phyloP scores from a whole-genome alignment of 257 asterid genomes.

The Solanum boliviense region DNA sequence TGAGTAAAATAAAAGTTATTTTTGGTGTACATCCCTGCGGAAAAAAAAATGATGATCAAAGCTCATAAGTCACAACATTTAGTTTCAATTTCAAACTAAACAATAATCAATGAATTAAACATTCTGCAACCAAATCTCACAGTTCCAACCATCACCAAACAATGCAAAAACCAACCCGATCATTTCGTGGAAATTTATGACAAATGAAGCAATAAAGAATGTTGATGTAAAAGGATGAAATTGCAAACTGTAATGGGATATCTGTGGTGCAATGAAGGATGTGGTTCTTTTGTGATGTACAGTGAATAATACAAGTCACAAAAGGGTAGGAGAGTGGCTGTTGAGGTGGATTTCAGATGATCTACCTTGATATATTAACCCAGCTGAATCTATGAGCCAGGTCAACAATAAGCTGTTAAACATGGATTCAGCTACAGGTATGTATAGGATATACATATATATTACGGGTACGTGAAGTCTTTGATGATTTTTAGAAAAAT shows the following conservation, averaged over 20 bases:
- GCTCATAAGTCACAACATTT: not conserved
- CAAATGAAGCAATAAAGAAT: not conserved
- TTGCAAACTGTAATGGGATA: not conserved
- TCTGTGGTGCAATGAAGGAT: not conserved
- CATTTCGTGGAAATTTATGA: not conserved
- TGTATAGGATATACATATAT: not conserved
- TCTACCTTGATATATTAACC: not conserved
- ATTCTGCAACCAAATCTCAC: not conserved
- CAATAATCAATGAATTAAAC: not conserved
- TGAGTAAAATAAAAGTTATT: not conserved
- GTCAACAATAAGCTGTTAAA: not conserved
- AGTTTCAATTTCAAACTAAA: not conserved
- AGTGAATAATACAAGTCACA: not conserved
- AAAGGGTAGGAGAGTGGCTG: not conserved
- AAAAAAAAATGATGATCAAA: not conserved
- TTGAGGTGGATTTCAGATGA: not conserved
- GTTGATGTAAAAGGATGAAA: not conserved
- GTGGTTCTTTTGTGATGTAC: not conserved
- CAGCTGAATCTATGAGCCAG: not conserved
- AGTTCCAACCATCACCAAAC: not conserved
- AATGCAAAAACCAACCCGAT: not conserved
- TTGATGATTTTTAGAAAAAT: not conserved
- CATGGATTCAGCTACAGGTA: not conserved
- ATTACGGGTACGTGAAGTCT: not conserved
- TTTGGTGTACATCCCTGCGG: not conserved